A percentile compares a stretch with the other conserved stretches of the same genome.
Conservation (phyloP, 2,329 filamentous ascomycete species). For the Bisporella sp. region DNA sequence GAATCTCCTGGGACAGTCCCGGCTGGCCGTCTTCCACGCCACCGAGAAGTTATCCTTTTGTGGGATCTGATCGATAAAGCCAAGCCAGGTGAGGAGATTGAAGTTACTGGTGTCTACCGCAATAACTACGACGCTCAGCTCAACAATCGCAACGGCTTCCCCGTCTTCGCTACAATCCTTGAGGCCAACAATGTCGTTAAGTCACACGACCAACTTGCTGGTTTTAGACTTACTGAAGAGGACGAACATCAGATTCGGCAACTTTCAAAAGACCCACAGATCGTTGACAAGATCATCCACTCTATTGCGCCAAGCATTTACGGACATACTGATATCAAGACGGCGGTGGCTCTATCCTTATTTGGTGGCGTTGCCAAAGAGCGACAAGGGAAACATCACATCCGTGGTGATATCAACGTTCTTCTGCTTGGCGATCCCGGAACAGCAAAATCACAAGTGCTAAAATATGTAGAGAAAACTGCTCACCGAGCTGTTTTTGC, state of each 20-base stretch:
- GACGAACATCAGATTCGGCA: slow-evolving; percentile 88
- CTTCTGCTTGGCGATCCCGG: slow-evolving; percentile 93
- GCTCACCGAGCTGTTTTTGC: slow-evolving; percentile 96
- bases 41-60: slow-evolving; percentile 88
- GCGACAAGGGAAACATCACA: slow-evolving; percentile 80
- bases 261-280: slow-evolving; percentile 81
- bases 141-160: slow-evolving; percentile 98
- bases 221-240: slow-evolving; percentile 90
- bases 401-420: slow-evolving; percentile 97
- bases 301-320: slow-evolving; percentile 98
- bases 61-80: slow-evolving; percentile 96
- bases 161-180: slow-evolving; percentile 94
- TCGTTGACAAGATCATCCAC: slow-evolving; percentile 85
- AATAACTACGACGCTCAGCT: slow-evolving; percentile 98
- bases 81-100: slow-evolving; percentile 96
- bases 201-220: slow-evolving; percentile 92
- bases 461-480: slow-evolving; percentile 97
- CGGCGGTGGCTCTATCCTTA: slow-evolving; percentile 84
- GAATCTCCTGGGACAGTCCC: slow-evolving; percentile 96
- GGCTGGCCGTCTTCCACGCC: slow-evolving; percentile 85
- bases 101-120: slow-evolving; percentile 92
- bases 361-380: slow-evolving; percentile 93
- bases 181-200: slow-evolving; percentile 98
- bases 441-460: slow-evolving; percentile 94
- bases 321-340: slow-evolving; percentile 95